phyloP scores from a whole-genome alignment of 2,329 filamentous ascomycete species.

The Cytospora piceicola region DNA sequence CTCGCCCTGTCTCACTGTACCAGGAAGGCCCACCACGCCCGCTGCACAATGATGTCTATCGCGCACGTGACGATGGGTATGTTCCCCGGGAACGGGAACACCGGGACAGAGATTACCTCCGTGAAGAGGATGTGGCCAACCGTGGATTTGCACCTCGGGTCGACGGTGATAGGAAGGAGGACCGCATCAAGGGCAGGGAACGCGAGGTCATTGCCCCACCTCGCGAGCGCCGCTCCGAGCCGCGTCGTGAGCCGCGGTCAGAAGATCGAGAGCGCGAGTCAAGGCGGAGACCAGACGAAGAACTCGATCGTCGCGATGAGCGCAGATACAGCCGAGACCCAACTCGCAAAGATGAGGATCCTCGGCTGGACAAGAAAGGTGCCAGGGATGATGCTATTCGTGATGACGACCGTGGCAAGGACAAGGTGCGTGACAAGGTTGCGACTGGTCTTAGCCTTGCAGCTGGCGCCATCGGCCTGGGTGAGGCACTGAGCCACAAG shows the following conservation, averaged over 20 bases:
- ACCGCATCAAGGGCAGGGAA: constrained; percentile 34
- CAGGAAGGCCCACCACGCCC: constrained; percentile 53
- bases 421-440: constrained; percentile 52
- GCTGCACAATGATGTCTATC: constrained; percentile 52
- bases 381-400: constrained; percentile 36
- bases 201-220: constrained; percentile 44
- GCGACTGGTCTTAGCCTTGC: constrained; percentile 52
- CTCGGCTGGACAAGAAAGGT: constrained; percentile 32
- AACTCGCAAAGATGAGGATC: constrained; percentile 26
- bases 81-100: constrained; percentile 48
- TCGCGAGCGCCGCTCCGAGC: constrained; percentile 29
- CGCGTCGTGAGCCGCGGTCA: constrained; percentile 31
- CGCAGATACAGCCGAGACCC: constrained; percentile 26
- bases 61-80: constrained; percentile 53
- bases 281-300: constrained; percentile 38
- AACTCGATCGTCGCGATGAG: constrained; percentile 33
- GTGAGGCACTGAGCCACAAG: constrained; percentile 44
- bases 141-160: constrained; percentile 60
- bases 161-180: constrained; percentile 41
- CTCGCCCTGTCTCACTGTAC: constrained; percentile 56
- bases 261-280: constrained; percentile 35
- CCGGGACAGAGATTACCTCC: constrained; percentile 47
- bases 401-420: constrained; percentile 38
- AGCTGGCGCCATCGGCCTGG: constrained; percentile 53
- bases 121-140: constrained; percentile 50